Evolutionary conservation across 768 basidiomycete genomes (phyloP).

Genomic region (Lanmaoa pseudosensibilis): DNA sequence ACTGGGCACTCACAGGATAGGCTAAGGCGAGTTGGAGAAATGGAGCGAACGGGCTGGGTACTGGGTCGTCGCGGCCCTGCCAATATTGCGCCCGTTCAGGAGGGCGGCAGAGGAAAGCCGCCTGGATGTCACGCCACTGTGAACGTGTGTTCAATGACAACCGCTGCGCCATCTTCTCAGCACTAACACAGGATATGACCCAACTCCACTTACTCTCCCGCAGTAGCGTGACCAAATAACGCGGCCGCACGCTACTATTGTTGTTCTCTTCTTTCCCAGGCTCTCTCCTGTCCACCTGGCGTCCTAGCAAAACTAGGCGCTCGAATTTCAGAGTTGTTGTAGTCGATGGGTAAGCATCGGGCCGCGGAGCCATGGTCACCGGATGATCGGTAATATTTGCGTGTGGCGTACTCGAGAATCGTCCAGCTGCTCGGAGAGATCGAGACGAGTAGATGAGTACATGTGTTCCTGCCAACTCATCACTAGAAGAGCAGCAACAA

Average conservation of each 20-base stretch:
- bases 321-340: not conserved
- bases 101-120: not conserved
- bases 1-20: not conserved
- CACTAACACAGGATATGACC: slow-evolving; percentile 14
- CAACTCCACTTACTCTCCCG: slow-evolving; percentile 18
- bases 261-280: no score
- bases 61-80: slow-evolving; percentile 1
- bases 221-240: slow-evolving; percentile 4
- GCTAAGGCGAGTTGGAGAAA: not conserved
- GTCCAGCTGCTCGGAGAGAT: not conserved
- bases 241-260: no score
- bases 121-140: slow-evolving; percentile 23
- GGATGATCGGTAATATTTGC: not conserved
- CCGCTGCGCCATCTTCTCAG: slow-evolving; percentile 6
- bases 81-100: not conserved
- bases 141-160: slow-evolving; percentile 11
- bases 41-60: slow-evolving; percentile 1
- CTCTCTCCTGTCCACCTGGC: not conserved
- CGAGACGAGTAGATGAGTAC: no score
- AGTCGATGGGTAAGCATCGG: not conserved
- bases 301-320: not conserved
- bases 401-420: slow-evolving; percentile 2
- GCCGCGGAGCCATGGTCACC: not conserved
- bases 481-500: not conserved
- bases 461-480: not conserved